A percentile compares a stretch with the other conserved stretches of the same genome.
These are phyloP conservation scores for Macrotyloma uniflorum DNA, from an alignment of 306 rosid genomes.

Conservation along the genomic window DNA sequence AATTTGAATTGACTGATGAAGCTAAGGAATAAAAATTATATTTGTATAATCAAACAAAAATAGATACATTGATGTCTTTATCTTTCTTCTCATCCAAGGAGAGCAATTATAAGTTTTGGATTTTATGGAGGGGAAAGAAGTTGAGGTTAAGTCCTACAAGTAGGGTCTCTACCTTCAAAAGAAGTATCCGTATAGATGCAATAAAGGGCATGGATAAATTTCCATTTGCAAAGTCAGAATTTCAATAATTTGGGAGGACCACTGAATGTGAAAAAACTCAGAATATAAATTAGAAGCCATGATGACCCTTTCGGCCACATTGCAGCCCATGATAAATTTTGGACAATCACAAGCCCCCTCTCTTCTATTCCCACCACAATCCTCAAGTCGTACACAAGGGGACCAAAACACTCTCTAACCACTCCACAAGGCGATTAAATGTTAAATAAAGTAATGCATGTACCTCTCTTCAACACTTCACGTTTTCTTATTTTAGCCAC, in stretches of 20 bases:
- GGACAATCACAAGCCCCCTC: conserved; percentile 22
- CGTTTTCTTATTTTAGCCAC: background rate
- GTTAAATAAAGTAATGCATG: conserved; percentile 15
- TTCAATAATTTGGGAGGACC: conserved; percentile 46
- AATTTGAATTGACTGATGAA: too few species aligned
- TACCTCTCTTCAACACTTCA: conserved; percentile 19
- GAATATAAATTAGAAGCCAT: conserved; percentile 31
- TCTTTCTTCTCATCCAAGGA: background rate
- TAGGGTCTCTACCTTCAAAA: background rate
- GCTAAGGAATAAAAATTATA: rapidly evolving
- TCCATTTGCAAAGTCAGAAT: conserved; percentile 33
- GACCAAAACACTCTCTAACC: conserved; percentile 36
- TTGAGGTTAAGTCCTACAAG: conserved; percentile 10
- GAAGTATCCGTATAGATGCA: conserved; percentile 29
- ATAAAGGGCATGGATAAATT: conserved; percentile 36
- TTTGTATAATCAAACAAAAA: background rate
- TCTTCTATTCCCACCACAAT: conserved; percentile 30
- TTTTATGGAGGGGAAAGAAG: conserved; percentile 8
- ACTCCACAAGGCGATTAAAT: conserved; percentile 36
- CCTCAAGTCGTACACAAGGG: conserved; percentile 27
- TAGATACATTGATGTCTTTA: background rate
- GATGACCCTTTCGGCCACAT: conserved; percentile 40
- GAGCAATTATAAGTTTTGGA: background rate
- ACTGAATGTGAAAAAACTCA: conserved; percentile 29
- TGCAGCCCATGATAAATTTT: conserved; percentile 37